Conservation (phyloP, 2,329 filamentous ascomycete genomes). For the Microcera coccophila region DNA sequence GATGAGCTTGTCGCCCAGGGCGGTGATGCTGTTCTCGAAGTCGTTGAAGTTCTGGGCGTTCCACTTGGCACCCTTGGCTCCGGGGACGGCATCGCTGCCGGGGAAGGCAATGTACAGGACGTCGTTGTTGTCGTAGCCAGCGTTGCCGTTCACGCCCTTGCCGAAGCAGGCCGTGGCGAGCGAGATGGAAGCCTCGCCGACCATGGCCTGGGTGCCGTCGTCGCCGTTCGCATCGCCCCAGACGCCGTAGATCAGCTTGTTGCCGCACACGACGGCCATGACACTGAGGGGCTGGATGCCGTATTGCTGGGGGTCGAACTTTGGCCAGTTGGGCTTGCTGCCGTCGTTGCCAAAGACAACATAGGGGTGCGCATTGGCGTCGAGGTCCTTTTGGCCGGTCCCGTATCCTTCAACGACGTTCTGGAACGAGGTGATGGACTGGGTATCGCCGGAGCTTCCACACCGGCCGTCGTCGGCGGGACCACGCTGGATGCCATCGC, state of each 20-base stretch:
- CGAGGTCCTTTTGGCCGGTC: constrained; percentile 38
- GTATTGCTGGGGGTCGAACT: constrained; percentile 38
- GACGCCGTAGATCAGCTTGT: constrained; percentile 52
- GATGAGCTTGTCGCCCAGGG: constrained; percentile 51
- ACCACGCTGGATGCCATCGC: constrained; percentile 47
- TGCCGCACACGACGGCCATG: constrained; percentile 52
- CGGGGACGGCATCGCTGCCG: constrained; percentile 54
- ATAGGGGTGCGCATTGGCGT: constrained; percentile 50
- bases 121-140: constrained; percentile 54
- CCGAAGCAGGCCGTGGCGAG: constrained; percentile 57
- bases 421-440: constrained; percentile 47
- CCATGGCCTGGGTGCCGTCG: constrained; percentile 42
- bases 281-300: constrained; percentile 50
- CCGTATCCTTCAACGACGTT: constrained; percentile 36
- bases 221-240: constrained; percentile 61
- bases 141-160: constrained; percentile 48
- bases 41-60: constrained; percentile 42
- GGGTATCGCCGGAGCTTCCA: constrained; percentile 40
- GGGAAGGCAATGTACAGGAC: constrained; percentile 61
- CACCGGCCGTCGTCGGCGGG: constrained; percentile 44
- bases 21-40: constrained; percentile 52
- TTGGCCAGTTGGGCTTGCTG: constrained; percentile 28
- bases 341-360: constrained; percentile 52
- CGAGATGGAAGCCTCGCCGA: constrained; percentile 56
- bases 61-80: constrained; percentile 52